These are phyloP conservation scores for Cytospora schulzeri DNA, from an alignment of 2,329 filamentous ascomycete species.

Conservation along the genomic window DNA sequence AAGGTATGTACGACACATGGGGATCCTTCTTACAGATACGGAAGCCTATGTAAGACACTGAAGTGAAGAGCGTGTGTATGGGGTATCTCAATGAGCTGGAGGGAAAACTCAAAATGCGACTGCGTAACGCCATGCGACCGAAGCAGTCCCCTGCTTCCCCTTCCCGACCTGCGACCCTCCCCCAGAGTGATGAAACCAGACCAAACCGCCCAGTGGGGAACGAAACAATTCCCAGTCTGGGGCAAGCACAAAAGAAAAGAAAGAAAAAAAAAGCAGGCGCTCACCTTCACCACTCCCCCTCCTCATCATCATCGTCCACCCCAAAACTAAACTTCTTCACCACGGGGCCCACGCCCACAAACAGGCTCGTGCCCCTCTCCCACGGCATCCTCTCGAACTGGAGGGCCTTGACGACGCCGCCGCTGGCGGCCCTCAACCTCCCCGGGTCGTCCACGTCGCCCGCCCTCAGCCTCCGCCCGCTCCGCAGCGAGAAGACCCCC, in stretches of 20 bases:
- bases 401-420: slow-evolving; percentile 44
- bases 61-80: neutral
- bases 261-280: neutral
- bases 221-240: neutral
- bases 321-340: slow-evolving; percentile 51
- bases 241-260: slow-evolving; percentile 29
- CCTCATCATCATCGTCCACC: slow-evolving; percentile 30
- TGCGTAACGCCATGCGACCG: neutral
- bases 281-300: slow-evolving; percentile 31
- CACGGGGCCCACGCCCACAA: slow-evolving; percentile 42
- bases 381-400: slow-evolving; percentile 49
- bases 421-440: slow-evolving; percentile 21
- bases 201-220: too few relatives aligned
- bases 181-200: too few relatives aligned
- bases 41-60: neutral
- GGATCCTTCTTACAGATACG: neutral
- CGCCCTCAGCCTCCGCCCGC: slow-evolving; percentile 43
- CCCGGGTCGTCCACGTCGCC: slow-evolving; percentile 31
- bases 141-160: neutral
- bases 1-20: neutral
- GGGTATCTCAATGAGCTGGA: slow-evolving; percentile 3
- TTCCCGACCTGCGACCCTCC: neutral
- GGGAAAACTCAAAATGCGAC: neutral
- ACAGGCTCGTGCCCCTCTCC: slow-evolving; percentile 51
- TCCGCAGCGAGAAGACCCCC: slow-evolving; percentile 51